These are phyloP conservation scores for Alnus rubra DNA, from an alignment of 306 rosid species.

Conservation along the genomic window DNA sequence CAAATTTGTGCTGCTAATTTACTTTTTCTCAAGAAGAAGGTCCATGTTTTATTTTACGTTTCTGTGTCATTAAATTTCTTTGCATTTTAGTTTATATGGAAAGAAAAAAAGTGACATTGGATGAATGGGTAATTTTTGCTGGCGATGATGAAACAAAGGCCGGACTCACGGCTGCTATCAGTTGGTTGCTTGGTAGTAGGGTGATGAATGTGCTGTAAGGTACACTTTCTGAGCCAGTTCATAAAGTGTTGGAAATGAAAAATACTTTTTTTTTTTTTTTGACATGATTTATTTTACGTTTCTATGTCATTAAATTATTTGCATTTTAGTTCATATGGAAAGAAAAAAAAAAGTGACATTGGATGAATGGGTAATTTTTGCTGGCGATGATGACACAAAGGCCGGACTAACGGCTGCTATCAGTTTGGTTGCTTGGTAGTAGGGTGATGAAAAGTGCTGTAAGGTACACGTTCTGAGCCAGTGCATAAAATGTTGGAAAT, in stretches of 20 bases:
- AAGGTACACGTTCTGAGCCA: constrained; percentile 77
- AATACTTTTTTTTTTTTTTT: background rate
- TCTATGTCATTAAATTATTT: background rate
- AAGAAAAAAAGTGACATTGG: background rate
- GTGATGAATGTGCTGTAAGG: constrained; percentile 61
- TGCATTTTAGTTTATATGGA: background rate
- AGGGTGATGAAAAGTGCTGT: constrained; percentile 57
- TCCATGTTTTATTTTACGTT: too few species aligned
- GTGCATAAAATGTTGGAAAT: background rate
- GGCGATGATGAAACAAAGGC: constrained; percentile 92
- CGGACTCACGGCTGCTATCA: constrained; percentile 78
- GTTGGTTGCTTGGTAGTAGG: constrained; percentile 63
- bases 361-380: background rate
- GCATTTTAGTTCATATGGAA: background rate
- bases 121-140: constrained; percentile 11
- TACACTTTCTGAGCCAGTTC: constrained; percentile 65
- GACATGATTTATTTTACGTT: background rate
- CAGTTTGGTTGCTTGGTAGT: constrained; percentile 54
- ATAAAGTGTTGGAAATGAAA: background rate
- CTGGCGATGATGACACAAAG: constrained; percentile 87
- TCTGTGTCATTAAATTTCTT: background rate
- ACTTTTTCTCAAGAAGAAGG: background rate
- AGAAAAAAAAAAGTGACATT: background rate
- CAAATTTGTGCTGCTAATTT: background rate
- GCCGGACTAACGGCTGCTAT: constrained; percentile 88